Conservation (phyloP, 2,329 filamentous ascomycete species). For the Xenoacremonium recifei region DNA sequence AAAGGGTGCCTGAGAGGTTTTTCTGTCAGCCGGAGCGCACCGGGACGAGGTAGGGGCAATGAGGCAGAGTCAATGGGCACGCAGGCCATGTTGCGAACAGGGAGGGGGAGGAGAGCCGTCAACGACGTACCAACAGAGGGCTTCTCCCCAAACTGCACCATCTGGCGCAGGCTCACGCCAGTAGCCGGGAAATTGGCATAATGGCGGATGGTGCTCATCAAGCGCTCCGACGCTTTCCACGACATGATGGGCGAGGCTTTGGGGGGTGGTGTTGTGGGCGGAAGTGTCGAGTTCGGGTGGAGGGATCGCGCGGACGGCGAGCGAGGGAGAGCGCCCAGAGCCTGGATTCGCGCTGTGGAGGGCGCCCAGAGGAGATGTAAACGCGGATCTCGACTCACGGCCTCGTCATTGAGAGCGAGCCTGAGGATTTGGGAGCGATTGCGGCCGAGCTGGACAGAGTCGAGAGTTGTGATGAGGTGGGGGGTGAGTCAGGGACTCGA, state of each 20-base stretch:
- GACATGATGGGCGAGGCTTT: conserved; percentile 59
- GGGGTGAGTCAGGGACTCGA: conserved; percentile 12
- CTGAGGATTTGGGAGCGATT: not conserved
- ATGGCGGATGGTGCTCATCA: conserved; percentile 97
- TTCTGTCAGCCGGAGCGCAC: too few relatives aligned
- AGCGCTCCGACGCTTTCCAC: conserved; percentile 85
- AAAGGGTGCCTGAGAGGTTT: conserved; percentile 73
- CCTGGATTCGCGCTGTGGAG: conserved; percentile 10
- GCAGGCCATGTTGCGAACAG: conserved; percentile 71
- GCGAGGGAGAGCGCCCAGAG: conserved; percentile 17
- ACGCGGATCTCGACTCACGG: conserved; percentile 21
- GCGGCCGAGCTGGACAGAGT: not conserved
- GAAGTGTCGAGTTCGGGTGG: conserved; percentile 23
- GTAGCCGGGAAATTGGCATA: conserved; percentile 97
- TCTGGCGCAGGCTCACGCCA: conserved; percentile 92
- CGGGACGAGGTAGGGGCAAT: too few relatives aligned
- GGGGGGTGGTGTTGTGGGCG: not conserved
- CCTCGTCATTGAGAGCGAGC: conserved; percentile 25
- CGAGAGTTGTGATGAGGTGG: conserved; percentile 1
- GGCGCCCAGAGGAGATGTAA: conserved; percentile 20
- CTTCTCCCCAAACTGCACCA: conserved; percentile 97
- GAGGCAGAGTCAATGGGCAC: conserved; percentile 72
- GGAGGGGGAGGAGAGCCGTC: conserved; percentile 88
- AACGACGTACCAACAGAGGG: conserved; percentile 88
- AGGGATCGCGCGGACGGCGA: conserved; percentile 24